Evolutionary conservation across 257 asterid genomes (phyloP).

Genomic region (Ilex asprella): DNA sequence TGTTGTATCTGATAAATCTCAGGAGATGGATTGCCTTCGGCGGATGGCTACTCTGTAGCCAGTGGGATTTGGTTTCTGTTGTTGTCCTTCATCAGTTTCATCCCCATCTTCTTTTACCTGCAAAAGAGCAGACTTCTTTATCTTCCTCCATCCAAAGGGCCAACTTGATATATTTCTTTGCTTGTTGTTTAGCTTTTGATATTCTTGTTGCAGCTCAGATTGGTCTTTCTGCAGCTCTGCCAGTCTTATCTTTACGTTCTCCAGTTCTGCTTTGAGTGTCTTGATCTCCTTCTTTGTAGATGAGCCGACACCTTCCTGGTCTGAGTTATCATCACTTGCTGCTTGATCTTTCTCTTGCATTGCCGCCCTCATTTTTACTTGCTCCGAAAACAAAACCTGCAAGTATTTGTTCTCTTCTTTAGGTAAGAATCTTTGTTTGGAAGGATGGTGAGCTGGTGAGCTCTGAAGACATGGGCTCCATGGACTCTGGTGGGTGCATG

Average conservation of each 20-base stretch:
- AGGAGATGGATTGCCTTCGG: conserved; percentile 41
- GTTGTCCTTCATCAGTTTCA: conserved; percentile 33
- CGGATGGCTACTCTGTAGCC: conserved; percentile 22
- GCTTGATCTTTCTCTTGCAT: conserved; percentile 39
- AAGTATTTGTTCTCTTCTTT: conserved; percentile 27
- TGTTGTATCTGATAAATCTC: conserved; percentile 4
- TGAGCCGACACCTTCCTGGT: conserved; percentile 32
- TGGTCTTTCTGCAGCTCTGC: conserved; percentile 54
- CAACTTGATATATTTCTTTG: conserved; percentile 40
- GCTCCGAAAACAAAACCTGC: conserved; percentile 3
- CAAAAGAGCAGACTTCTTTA: conserved; percentile 45
- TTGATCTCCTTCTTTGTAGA: conserved; percentile 25
- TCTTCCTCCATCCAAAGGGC: conserved; percentile 58
- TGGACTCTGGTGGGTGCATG: conserved; percentile 3
- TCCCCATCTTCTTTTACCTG: conserved; percentile 31
- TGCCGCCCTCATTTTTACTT: conserved; percentile 43
- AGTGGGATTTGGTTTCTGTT: conserved; percentile 16
- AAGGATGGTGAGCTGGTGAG: conserved; percentile 1
- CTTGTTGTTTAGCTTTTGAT: conserved; percentile 33
- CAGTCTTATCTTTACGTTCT: conserved; percentile 40
- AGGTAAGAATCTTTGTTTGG: conserved; percentile 29
- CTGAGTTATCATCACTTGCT: conserved; percentile 41
- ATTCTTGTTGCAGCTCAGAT: conserved; percentile 49
- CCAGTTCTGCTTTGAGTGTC: conserved; percentile 19
- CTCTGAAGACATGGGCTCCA: conserved; percentile 47